These are phyloP conservation scores for Suhomyces wounanorum DNA, from an alignment of 1,139 yeast genomes.

Conservation along the genomic window DNA sequence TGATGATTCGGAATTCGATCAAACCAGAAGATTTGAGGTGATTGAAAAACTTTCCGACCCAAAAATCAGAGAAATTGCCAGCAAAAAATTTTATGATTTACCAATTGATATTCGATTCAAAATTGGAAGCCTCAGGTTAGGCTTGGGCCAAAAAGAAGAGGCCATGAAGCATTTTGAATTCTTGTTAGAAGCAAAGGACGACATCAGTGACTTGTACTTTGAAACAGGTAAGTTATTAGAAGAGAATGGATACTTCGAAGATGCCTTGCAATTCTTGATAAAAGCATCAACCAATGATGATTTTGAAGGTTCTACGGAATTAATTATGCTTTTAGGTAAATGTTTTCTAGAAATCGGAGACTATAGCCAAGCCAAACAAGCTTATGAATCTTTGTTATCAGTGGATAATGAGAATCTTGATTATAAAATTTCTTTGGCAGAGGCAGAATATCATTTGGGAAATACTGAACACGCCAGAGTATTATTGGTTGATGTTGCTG, in stretches of 20 bases:
- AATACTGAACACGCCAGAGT: constrained; percentile 62
- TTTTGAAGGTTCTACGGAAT: constrained; percentile 44
- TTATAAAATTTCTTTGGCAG: constrained; percentile 76
- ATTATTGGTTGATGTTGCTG: constrained; percentile 55
- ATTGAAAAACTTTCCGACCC: constrained; percentile 18
- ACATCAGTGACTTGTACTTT: constrained; percentile 69
- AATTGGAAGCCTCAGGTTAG: constrained; percentile 71
- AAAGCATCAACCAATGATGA: constrained; percentile 56
- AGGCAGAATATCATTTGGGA: constrained; percentile 72
- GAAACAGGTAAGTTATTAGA: constrained; percentile 79
- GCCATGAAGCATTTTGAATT: constrained; percentile 71
- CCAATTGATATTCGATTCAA: constrained; percentile 89
- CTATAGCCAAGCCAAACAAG: constrained; percentile 65
- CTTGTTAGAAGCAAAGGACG: constrained; percentile 56
- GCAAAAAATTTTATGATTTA: constrained; percentile 43
- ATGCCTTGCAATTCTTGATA: constrained; percentile 67
- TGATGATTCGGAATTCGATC: constrained; percentile 83
- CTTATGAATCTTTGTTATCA: constrained; percentile 58
- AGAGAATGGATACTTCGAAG: constrained; percentile 65
- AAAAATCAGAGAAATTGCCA: constrained; percentile 26
- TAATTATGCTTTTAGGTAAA: constrained; percentile 67
- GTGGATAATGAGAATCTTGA: constrained; percentile 69
- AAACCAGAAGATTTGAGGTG: constrained; percentile 51
- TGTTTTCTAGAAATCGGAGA: constrained; percentile 77
- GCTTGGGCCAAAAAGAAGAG: constrained; percentile 63